Percentiles rank a stretch among this genome's conserved stretches.
Conservation (phyloP, 2,329 filamentous ascomycete genomes). For the Onygenales sp. region DNA sequence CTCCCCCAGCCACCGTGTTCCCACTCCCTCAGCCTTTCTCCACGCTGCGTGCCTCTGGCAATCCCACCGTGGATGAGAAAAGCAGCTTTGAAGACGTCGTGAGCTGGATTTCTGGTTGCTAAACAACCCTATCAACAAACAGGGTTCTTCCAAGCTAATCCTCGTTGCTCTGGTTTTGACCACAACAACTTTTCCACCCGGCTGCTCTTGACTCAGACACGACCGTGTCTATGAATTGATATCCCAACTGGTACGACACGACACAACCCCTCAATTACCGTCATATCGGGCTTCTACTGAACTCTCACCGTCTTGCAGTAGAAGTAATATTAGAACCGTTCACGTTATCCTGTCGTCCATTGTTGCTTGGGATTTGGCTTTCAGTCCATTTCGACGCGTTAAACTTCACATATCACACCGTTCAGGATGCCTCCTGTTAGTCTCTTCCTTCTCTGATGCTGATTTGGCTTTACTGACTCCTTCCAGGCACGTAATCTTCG, state of each 20-base stretch:
- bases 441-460: conserved; percentile 13
- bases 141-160: not conserved
- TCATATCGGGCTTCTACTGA: not conserved
- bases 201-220: not conserved
- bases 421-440: conserved; percentile 50
- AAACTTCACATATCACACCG: conserved; percentile 13
- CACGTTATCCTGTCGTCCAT: not conserved
- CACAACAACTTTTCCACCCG: conserved; percentile 1
- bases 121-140: not conserved
- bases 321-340: not conserved
- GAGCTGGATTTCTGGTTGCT: not conserved
- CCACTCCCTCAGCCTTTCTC: not conserved
- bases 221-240: not conserved
- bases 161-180: conserved; percentile 1
- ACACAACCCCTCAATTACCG: not conserved
- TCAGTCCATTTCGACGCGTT: conserved; percentile 9
- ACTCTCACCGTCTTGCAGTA: not conserved
- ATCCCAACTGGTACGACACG: not conserved
- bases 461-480: conserved; percentile 29
- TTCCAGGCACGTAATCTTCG: conserved; percentile 59
- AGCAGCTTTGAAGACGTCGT: too few relatives aligned
- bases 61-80: too few relatives aligned
- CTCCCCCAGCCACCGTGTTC: not conserved
- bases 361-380: not conserved
- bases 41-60: not conserved